Evolutionary conservation across 805 yeast genomes (phyloP).

Genomic region (Myxozyma melibiosi): DNA sequence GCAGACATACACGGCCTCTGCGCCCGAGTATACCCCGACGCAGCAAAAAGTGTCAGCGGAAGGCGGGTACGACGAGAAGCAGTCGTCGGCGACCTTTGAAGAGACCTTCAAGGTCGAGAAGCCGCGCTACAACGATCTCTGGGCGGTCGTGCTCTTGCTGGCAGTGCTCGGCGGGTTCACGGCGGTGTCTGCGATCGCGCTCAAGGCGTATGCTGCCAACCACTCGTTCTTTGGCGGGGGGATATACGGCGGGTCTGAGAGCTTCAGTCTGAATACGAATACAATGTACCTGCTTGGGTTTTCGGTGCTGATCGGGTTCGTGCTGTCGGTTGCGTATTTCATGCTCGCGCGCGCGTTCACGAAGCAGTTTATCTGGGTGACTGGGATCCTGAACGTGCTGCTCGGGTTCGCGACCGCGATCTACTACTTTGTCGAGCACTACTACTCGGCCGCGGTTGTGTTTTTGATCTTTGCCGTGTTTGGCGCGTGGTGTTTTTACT

Average conservation of each 20-base stretch:
- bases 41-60: slow-evolving; percentile 6
- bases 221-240: slow-evolving; percentile 62
- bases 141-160: slow-evolving; percentile 64
- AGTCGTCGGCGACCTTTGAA: slow-evolving; percentile 52
- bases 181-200: slow-evolving; percentile 67
- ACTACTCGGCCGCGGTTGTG: slow-evolving; percentile 81
- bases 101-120: slow-evolving; percentile 67
- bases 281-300: slow-evolving; percentile 72
- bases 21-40: slow-evolving; percentile 24
- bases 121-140: slow-evolving; percentile 66
- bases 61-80: slow-evolving; percentile 6
- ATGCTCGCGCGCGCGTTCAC: slow-evolving; percentile 67
- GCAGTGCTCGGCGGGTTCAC: slow-evolving; percentile 60
- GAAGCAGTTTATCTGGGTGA: slow-evolving; percentile 63
- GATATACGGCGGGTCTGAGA: slow-evolving; percentile 54
- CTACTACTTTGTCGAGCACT: slow-evolving; percentile 64
- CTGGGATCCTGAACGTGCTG: slow-evolving; percentile 66
- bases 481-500: slow-evolving; percentile 73
- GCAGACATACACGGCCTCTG: slow-evolving; percentile 11
- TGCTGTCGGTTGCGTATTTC: slow-evolving; percentile 59
- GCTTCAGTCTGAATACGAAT: slow-evolving; percentile 73
- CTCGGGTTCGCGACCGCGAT: slow-evolving; percentile 77
- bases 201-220: slow-evolving; percentile 62
- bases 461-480: slow-evolving; percentile 65
- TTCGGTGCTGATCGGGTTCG: slow-evolving; percentile 60